Percentiles rank a stretch among this genome's conserved stretches.
Evolutionary conservation across 1,139 yeast species (phyloP).

Genomic region (Geotrichum armillariae): DNA sequence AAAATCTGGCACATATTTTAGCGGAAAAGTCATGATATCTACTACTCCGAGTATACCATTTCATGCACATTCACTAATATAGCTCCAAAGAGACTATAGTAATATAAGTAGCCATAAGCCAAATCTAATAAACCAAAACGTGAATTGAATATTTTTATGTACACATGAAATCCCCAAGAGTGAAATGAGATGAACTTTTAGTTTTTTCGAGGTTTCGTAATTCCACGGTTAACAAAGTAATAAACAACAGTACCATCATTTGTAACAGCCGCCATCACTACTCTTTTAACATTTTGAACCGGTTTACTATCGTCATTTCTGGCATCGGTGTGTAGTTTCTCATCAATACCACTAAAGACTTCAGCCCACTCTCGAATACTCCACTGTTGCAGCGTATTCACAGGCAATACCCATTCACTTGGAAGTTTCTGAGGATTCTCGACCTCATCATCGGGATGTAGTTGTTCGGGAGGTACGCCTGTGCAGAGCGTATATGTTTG

Average conservation of each 20-base stretch:
- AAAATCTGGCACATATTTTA: too few relatives aligned
- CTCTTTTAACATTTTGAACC: slow-evolving; percentile 40
- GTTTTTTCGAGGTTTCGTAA: slow-evolving; percentile 58
- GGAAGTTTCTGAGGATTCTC: neutral
- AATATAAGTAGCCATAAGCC: too few relatives aligned
- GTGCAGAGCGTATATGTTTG: slow-evolving; percentile 15
- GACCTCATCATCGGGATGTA: slow-evolving; percentile 19
- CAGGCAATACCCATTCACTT: slow-evolving; percentile 22
- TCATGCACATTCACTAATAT: too few relatives aligned
- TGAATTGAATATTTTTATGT: too few relatives aligned
- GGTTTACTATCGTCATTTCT: too few relatives aligned
- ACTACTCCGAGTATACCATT: too few relatives aligned
- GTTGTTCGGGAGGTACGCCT: slow-evolving; percentile 19
- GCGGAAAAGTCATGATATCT: too few relatives aligned
- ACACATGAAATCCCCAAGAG: too few relatives aligned
- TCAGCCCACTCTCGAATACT: slow-evolving; percentile 37
- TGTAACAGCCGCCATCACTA: slow-evolving; percentile 58
- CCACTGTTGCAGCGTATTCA: slow-evolving; percentile 29
- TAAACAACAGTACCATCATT: slow-evolving; percentile 69
- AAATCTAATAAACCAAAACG: too few relatives aligned
- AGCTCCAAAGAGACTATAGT: too few relatives aligned
- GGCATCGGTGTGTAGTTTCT: slow-evolving; percentile 16
- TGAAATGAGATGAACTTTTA: too few relatives aligned
- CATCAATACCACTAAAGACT: slow-evolving; percentile 32
- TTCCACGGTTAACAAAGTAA: slow-evolving; percentile 62